Percentiles rank a stretch among this genome's conserved stretches.
Evolutionary conservation across 805 yeast genomes (phyloP).

Genomic region (Vanderwaltozyma yarrowii): DNA sequence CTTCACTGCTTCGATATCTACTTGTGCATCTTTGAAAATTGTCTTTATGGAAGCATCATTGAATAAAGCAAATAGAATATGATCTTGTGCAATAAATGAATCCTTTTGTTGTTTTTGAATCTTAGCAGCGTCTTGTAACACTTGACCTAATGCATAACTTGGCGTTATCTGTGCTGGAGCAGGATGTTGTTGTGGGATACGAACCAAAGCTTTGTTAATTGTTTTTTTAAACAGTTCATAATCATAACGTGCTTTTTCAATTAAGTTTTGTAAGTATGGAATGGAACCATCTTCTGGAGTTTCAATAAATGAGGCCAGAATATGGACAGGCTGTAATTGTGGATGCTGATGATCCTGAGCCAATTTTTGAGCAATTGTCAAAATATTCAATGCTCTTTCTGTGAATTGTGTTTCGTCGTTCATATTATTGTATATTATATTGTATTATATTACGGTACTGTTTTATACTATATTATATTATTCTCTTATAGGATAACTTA

Average conservation of each 20-base stretch:
- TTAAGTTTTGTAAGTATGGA: conserved; percentile 66
- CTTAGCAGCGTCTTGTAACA: conserved; percentile 64
- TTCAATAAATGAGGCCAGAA: conserved; percentile 83
- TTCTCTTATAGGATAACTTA: no score
- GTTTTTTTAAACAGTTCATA: conserved; percentile 70
- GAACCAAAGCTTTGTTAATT: conserved; percentile 71
- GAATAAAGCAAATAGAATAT: conserved; percentile 70
- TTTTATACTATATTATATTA: no score
- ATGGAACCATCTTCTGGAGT: conserved; percentile 43
- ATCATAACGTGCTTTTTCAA: conserved; percentile 82
- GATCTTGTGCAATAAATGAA: conserved; percentile 88
- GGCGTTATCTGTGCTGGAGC: conserved; percentile 77
- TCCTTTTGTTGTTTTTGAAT: conserved; percentile 85
- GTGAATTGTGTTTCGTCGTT: conserved; percentile 67
- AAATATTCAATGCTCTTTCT: conserved; percentile 79
- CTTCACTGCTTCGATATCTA: conserved; percentile 63
- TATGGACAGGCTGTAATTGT: conserved; percentile 78
- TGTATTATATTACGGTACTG: no score
- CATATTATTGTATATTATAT: conserved; percentile 7
- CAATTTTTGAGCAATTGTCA: conserved; percentile 68
- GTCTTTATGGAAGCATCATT: conserved; percentile 66
- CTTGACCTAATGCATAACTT: conserved; percentile 64
- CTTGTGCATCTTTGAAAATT: conserved; percentile 59
- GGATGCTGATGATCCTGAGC: conserved; percentile 81
- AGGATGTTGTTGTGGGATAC: conserved; percentile 81